Conservation (phyloP, 305 asterid species). For the Withania somnifera region DNA sequence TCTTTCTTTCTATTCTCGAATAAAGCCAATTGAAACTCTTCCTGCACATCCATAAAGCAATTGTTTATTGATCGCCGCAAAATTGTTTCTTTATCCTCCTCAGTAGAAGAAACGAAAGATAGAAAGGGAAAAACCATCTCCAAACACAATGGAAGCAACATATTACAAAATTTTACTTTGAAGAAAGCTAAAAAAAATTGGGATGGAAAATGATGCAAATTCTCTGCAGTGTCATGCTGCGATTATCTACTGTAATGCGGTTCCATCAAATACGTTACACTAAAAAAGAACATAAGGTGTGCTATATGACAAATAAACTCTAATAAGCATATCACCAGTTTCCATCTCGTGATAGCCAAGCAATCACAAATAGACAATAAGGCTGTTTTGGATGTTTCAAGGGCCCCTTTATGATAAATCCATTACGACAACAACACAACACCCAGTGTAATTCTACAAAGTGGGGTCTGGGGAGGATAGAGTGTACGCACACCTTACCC, state of each 20-base stretch:
- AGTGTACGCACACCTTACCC: background rate
- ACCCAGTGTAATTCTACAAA: background rate
- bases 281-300: background rate
- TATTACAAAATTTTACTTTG: no score
- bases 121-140: no score
- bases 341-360: background rate
- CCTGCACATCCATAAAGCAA: conserved; percentile 31
- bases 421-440: background rate
- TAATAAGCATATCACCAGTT: background rate
- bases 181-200: no score
- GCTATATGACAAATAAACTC: background rate
- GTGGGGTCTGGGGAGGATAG: background rate
- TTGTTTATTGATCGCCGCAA: background rate
- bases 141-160: no score
- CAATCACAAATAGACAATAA: background rate
- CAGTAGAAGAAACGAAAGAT: no score
- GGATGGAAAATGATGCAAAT: no score
- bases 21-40: conserved; percentile 66
- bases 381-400: background rate
- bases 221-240: no score
- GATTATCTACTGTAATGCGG: background rate
- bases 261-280: background rate
- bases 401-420: background rate
- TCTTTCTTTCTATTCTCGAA: conserved; percentile 64
- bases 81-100: background rate